Percentiles rank a stretch among this genome's conserved stretches.
Conservation (phyloP, 2,329 filamentous ascomycete species). For the Apiospora sp. region DNA sequence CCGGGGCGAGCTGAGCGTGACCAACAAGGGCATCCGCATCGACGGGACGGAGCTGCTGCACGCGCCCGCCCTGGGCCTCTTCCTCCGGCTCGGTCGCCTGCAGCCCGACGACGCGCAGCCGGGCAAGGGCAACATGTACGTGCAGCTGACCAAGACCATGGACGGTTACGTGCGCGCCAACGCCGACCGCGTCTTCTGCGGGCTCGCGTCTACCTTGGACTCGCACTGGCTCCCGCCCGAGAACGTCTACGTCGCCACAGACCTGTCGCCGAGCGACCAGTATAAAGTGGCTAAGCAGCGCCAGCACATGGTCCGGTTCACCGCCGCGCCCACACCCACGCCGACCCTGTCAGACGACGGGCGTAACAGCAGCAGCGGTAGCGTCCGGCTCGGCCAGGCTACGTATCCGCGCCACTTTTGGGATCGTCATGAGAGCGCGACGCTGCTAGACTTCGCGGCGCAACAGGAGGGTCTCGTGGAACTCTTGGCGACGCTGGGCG, state of each 20-base stretch:
- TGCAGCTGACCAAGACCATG: slow-evolving; percentile 21
- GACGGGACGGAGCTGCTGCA: slow-evolving; percentile 21
- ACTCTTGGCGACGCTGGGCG: neutral
- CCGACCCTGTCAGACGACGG: neutral
- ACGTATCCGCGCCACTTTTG: slow-evolving; percentile 10
- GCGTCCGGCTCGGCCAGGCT: neutral
- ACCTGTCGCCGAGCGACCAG: slow-evolving; percentile 10
- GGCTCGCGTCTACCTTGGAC: neutral
- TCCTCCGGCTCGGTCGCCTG: slow-evolving; percentile 13
- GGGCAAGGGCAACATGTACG: slow-evolving; percentile 5
- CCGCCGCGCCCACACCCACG: neutral
- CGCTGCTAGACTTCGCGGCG: slow-evolving; percentile 1
- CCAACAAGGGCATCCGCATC: slow-evolving; percentile 24
- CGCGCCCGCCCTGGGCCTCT: neutral
- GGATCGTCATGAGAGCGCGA: neutral
- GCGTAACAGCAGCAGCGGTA: neutral
- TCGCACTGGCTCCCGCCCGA: slow-evolving; percentile 19
- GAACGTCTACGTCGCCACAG: slow-evolving; percentile 10
- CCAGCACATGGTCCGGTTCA: slow-evolving; percentile 1
- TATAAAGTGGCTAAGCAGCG: slow-evolving; percentile 7
- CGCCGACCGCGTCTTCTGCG: neutral
- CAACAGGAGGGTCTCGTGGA: slow-evolving; percentile 15
- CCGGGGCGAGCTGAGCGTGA: slow-evolving; percentile 16
- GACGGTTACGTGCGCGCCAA: slow-evolving; percentile 17
- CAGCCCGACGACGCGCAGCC: slow-evolving; percentile 3